These are phyloP conservation scores for Barnettozyma vustinii DNA, from an alignment of 805 yeast species.

Conservation along the genomic window DNA sequence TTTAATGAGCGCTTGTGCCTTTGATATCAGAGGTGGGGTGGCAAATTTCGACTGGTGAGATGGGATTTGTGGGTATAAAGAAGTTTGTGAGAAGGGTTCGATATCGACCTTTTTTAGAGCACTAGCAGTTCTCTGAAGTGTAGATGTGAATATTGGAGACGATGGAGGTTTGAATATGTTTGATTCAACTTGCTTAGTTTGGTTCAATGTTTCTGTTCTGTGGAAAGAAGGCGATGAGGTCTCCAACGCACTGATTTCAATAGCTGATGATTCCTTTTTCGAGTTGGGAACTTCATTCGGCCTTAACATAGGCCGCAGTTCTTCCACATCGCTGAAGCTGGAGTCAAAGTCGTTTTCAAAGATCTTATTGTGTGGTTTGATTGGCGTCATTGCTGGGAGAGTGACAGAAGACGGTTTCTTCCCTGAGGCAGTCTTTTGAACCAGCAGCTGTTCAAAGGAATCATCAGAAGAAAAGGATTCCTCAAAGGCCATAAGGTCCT, in stretches of 20 bases:
- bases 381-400: background rate
- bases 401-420: background rate
- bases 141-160: constrained; percentile 5
- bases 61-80: background rate
- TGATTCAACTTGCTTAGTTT: background rate
- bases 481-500: constrained; percentile 20
- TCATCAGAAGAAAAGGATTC: constrained; percentile 12
- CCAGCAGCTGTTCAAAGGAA: constrained; percentile 1
- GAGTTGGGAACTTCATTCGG: background rate
- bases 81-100: background rate
- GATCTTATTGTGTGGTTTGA: constrained; percentile 7
- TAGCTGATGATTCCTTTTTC: background rate
- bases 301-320: background rate
- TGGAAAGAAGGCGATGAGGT: constrained; percentile 27
- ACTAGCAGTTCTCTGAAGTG: background rate
- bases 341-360: constrained; percentile 19
- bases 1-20: background rate
- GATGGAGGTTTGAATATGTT: background rate
- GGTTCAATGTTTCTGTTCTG: constrained; percentile 17
- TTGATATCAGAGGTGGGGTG: background rate
- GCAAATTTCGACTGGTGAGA: background rate
- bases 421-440: background rate
- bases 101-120: background rate
- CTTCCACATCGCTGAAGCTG: constrained; percentile 10
- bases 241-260: constrained; percentile 17